Evolutionary conservation across 768 basidiomycete genomes (phyloP).

Genomic region (Lyophyllum decastes): DNA sequence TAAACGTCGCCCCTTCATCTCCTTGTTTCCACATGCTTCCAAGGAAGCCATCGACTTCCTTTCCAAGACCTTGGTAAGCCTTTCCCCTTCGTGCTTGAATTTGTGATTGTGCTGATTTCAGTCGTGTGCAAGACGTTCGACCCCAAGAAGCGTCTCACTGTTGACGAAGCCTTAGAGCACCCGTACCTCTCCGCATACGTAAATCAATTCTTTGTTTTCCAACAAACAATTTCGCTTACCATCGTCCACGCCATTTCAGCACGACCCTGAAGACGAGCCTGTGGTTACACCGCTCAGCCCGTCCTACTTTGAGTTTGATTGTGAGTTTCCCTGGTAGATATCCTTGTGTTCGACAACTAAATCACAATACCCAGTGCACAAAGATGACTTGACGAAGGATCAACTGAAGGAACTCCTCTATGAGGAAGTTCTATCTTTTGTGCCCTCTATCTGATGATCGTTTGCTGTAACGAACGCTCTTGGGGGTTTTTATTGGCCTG

Average conservation of each 20-base stretch:
- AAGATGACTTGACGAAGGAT: slow-evolving; percentile 75
- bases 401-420: slow-evolving; percentile 84
- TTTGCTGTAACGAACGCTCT: neutral
- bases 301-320: slow-evolving; percentile 89
- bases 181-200: slow-evolving; percentile 94
- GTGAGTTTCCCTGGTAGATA: slow-evolving; percentile 38
- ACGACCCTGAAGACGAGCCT: slow-evolving; percentile 91
- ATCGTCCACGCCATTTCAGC: slow-evolving; percentile 40
- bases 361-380: slow-evolving; percentile 45
- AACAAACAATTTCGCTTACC: slow-evolving; percentile 33
- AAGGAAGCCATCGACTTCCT: slow-evolving; percentile 69
- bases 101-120: neutral
- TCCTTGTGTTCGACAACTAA: slow-evolving; percentile 1
- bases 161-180: slow-evolving; percentile 90
- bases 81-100: neutral
- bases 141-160: slow-evolving; percentile 94
- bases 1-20: slow-evolving; percentile 79
- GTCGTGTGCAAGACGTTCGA: slow-evolving; percentile 77
- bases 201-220: neutral
- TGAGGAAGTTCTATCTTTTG: slow-evolving; percentile 80
- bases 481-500: slow-evolving; percentile 15
- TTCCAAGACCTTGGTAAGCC: slow-evolving; percentile 73
- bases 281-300: slow-evolving; percentile 76
- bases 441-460: slow-evolving; percentile 53
- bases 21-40: slow-evolving; percentile 89